phyloP scores from a whole-genome alignment of 352 stramenopile genomes.

The Pythium phragmiticola region DNA sequence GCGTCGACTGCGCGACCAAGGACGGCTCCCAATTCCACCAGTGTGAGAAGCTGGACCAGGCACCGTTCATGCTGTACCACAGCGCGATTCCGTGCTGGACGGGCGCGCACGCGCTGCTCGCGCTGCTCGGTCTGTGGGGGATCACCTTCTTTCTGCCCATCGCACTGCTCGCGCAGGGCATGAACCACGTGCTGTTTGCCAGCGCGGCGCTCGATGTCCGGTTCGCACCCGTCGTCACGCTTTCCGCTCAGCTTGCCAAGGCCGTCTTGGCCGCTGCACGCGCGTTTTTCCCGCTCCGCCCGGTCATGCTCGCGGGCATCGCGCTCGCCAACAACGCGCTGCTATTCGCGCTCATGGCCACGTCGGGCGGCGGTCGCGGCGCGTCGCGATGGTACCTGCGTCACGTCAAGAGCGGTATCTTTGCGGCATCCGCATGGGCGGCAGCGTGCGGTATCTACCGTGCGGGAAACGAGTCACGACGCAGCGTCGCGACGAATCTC shows the following conservation, averaged over 20 bases:
- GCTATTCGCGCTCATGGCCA: conserved; percentile 37
- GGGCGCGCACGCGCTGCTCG: conserved; percentile 35
- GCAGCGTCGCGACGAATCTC: conserved; percentile 38
- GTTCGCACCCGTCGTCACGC: conserved; percentile 49
- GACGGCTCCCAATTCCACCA: conserved; percentile 12
- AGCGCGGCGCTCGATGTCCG: conserved; percentile 64
- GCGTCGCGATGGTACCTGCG: conserved; percentile 63
- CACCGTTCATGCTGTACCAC: conserved; percentile 44
- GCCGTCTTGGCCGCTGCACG: conserved; percentile 38
- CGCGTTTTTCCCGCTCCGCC: conserved; percentile 50
- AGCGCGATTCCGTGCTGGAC: conserved; percentile 46
- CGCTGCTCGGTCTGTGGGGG: conserved; percentile 54
- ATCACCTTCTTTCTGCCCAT: conserved; percentile 62
- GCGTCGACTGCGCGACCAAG: conserved; percentile 35
- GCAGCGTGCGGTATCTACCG: conserved; percentile 49
- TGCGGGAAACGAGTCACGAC: conserved; percentile 12
- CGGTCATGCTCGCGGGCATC: conserved; percentile 33
- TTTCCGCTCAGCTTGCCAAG: conserved; percentile 57
- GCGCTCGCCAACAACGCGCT: conserved; percentile 37
- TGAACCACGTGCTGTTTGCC: conserved; percentile 67
- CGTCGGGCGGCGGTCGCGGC: conserved; percentile 26
- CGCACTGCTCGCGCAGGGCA: conserved; percentile 50
- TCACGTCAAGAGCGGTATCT: conserved; percentile 53
- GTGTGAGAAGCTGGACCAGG: background rate
- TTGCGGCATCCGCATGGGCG: conserved; percentile 54